phyloP scores from a whole-genome alignment of 331 rosid genomes.

The Malus hybrid region DNA sequence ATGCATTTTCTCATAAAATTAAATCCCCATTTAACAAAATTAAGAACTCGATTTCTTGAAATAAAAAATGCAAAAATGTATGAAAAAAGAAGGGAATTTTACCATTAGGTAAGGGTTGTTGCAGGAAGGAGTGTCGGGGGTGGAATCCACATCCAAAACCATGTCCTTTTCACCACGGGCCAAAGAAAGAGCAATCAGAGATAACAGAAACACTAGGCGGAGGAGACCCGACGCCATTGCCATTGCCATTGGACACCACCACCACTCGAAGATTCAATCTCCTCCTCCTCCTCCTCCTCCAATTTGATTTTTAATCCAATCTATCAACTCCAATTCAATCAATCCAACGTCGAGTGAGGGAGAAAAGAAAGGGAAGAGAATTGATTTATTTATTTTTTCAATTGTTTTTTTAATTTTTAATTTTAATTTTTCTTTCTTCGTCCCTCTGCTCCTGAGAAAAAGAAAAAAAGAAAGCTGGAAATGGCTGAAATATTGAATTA shows the following conservation, averaged over 20 bases:
- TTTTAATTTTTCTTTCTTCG: not conserved
- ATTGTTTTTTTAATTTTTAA: not conserved
- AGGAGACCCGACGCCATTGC: conserved; percentile 19
- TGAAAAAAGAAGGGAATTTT: not conserved
- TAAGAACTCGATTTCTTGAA: not conserved
- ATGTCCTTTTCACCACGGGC: conserved; percentile 34
- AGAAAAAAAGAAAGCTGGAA: not conserved
- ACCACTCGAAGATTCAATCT: not conserved
- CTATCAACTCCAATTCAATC: not conserved
- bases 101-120: conserved; percentile 68
- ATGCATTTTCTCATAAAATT: not conserved
- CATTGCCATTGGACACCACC: conserved; percentile 40
- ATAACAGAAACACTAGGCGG: conserved; percentile 25
- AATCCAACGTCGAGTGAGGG: conserved; percentile 1
- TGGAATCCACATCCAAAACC: conserved; percentile 36
- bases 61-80: not conserved
- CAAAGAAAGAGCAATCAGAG: conserved; percentile 13
- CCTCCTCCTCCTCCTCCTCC: not conserved
- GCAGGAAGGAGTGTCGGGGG: conserved; percentile 49
- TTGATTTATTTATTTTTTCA: not conserved
- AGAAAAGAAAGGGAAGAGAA: not conserved
- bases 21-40: not conserved
- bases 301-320: not conserved
- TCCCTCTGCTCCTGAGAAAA: not conserved
- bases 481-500: not conserved